These are phyloP conservation scores for Schizochytrium sp. DNA, from an alignment of 108 stramenopile genomes.

Conservation along the genomic window DNA sequence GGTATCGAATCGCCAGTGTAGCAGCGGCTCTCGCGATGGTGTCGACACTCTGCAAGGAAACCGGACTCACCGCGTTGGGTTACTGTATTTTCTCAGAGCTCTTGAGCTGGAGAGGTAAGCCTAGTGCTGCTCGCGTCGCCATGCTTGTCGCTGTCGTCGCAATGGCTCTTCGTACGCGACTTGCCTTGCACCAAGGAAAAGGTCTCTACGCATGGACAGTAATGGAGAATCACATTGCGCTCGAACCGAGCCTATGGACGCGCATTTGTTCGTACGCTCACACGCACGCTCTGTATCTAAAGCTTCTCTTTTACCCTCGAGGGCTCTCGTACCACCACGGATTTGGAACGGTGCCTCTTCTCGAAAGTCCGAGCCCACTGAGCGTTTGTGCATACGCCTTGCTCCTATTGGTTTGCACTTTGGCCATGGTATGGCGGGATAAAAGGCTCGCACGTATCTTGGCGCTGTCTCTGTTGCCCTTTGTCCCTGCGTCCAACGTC, in stretches of 20 bases:
- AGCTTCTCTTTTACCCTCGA: background rate
- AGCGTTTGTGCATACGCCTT: background rate
- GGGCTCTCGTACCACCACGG: slow-evolving; percentile 10
- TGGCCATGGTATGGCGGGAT: background rate
- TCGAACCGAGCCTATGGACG: background rate
- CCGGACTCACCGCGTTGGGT: slow-evolving; percentile 6
- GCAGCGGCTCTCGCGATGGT: background rate
- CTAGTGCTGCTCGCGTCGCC: background rate
- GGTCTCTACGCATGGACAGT: slow-evolving; percentile 4
- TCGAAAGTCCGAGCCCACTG: background rate
- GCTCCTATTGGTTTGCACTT: background rate
- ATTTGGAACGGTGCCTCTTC: background rate
- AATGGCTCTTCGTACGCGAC: background rate
- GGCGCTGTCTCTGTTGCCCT: background rate
- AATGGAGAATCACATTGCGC: slow-evolving; percentile 19
- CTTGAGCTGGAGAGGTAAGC: background rate
- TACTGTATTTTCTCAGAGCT: background rate
- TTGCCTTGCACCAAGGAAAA: background rate
- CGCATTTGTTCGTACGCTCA: background rate
- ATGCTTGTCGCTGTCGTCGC: background rate
- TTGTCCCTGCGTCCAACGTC: slow-evolving; percentile 24
- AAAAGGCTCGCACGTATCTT: background rate
- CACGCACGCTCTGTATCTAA: background rate
- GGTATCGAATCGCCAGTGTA: background rate
- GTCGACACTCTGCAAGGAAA: background rate